phyloP scores from a whole-genome alignment of 2,329 filamentous ascomycete genomes.

The Arthrobotrys sphaeroides region DNA sequence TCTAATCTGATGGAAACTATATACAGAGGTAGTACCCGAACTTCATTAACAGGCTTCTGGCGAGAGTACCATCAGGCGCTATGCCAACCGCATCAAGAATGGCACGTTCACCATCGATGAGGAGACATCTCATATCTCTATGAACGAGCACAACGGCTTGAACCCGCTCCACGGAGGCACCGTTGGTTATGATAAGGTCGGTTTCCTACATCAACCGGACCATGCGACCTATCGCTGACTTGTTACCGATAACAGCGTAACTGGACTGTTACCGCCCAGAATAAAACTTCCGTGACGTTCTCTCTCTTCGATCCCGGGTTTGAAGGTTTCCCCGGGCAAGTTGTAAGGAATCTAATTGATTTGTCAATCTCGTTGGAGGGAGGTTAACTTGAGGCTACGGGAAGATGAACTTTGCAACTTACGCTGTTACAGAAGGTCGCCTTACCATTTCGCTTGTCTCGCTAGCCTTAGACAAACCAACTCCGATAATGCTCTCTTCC shows the following conservation, averaged over 20 bases:
- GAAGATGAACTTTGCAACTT: constrained; percentile 28
- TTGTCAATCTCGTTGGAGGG: constrained; percentile 1
- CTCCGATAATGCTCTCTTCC: constrained; percentile 78
- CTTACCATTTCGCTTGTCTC: constrained; percentile 33
- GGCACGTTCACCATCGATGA: constrained; percentile 76
- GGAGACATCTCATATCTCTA: constrained; percentile 67
- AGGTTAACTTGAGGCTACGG: constrained; percentile 1
- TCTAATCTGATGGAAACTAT: neutral
- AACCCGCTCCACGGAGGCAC: constrained; percentile 67
- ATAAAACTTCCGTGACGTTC: constrained; percentile 75
- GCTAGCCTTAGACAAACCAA: constrained; percentile 27
- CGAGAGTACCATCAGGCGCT: constrained; percentile 67
- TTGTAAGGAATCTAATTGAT: constrained; percentile 64
- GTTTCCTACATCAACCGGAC: neutral
- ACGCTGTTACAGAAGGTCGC: constrained; percentile 23
- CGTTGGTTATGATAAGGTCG: constrained; percentile 62
- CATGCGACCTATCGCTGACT: constrained; percentile 34
- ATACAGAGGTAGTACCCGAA: neutral
- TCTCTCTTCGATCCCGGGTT: constrained; percentile 76
- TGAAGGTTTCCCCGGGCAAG: constrained; percentile 81
- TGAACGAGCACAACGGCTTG: constrained; percentile 67
- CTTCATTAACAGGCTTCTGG: neutral
- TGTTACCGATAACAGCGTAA: constrained; percentile 72
- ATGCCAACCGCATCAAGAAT: constrained; percentile 84
- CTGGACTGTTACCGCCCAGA: constrained; percentile 78